phyloP scores from a whole-genome alignment of 2,329 filamentous ascomycete genomes.

The Alternaria sp. region DNA sequence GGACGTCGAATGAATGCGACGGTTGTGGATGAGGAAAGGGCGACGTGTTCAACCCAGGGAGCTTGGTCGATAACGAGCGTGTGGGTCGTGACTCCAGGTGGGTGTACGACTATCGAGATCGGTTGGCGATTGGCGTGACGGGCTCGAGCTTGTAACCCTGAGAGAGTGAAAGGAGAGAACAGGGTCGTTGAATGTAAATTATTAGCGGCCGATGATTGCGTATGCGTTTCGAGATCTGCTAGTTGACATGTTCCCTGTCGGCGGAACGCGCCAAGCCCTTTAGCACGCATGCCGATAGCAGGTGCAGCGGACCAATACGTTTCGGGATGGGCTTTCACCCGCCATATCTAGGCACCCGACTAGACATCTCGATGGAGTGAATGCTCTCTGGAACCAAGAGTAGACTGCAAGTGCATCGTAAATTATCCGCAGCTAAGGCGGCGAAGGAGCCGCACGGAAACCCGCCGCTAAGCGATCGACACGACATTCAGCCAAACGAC shows the following conservation, averaged over 20 bases:
- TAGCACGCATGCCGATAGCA: slow-evolving; percentile 16
- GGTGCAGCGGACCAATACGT: slow-evolving; percentile 12
- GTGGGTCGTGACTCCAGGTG: slow-evolving; percentile 18
- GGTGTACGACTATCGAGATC: slow-evolving; percentile 9
- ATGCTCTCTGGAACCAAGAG: background rate
- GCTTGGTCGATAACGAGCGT: slow-evolving; percentile 31
- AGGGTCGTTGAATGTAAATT: slow-evolving; percentile 13
- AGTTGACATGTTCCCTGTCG: slow-evolving; percentile 19
- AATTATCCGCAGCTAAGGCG: background rate
- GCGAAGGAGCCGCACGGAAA: slow-evolving; percentile 15
- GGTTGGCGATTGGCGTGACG: slow-evolving; percentile 7
- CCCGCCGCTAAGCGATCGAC: slow-evolving; percentile 17
- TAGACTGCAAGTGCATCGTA: background rate
- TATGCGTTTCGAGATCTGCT: slow-evolving; percentile 26
- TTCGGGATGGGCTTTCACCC: background rate
- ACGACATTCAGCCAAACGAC: slow-evolving; percentile 10
- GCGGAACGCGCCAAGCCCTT: slow-evolving; percentile 16
- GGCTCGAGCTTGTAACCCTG: background rate
- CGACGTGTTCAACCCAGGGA: slow-evolving; percentile 23
- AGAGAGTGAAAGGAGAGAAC: slow-evolving; percentile 9
- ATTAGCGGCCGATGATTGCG: slow-evolving; percentile 26
- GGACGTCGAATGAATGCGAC: slow-evolving; percentile 2
- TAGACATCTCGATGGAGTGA: background rate
- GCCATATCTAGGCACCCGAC: background rate
- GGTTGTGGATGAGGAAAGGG: slow-evolving; percentile 9